phyloP scores from a whole-genome alignment of 495 filamentous ascomycete genomes.

The Annulohypoxylon moriforme region DNA sequence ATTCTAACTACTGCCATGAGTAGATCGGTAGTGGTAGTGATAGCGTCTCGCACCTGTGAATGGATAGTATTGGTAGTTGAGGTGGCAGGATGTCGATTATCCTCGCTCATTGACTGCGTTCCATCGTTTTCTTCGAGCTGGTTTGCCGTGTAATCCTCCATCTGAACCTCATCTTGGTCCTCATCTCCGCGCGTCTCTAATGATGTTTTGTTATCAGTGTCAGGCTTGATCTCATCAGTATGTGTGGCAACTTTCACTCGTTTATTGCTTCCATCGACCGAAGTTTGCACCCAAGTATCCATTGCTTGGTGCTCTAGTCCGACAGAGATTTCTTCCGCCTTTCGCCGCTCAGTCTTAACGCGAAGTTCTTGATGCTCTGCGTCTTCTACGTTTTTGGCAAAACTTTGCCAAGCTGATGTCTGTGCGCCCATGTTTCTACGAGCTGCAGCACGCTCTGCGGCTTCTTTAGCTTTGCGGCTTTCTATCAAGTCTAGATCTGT shows the following conservation, averaged over 20 bases:
- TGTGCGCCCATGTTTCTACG: constrained; percentile 4
- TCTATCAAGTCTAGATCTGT: constrained; percentile 77
- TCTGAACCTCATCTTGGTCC: constrained; percentile 31
- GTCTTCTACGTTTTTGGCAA: constrained; percentile 36
- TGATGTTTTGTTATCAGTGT: constrained; percentile 22
- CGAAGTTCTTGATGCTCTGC: constrained; percentile 36
- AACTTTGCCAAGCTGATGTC: constrained; percentile 35
- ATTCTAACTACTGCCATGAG: constrained; percentile 31
- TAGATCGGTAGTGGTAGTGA: constrained; percentile 22
- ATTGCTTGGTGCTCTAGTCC: constrained; percentile 27
- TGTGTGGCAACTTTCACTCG: constrained; percentile 57
- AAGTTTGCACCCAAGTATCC: constrained; percentile 50
- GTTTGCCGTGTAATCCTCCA: constrained; percentile 7
- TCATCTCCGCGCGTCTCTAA: constrained; percentile 22
- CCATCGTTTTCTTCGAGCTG: constrained; percentile 14
- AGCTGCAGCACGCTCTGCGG: constrained; percentile 26
- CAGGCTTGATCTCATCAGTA: constrained; percentile 27
- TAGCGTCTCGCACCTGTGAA: constrained; percentile 44
- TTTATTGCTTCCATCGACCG: constrained; percentile 54
- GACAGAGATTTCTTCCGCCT: constrained; percentile 43
- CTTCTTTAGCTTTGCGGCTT: constrained; percentile 43
- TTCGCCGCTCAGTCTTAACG: constrained; percentile 33
- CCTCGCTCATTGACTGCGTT: constrained; percentile 10
- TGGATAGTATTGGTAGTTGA: constrained; percentile 34
- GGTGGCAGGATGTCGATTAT: constrained; percentile 15